Evolutionary conservation across 202 grass and related monocot species (phyloP), one percentile per base, ranked within the genome.

Genomic region (Brachypodium distachyon): DNA sequence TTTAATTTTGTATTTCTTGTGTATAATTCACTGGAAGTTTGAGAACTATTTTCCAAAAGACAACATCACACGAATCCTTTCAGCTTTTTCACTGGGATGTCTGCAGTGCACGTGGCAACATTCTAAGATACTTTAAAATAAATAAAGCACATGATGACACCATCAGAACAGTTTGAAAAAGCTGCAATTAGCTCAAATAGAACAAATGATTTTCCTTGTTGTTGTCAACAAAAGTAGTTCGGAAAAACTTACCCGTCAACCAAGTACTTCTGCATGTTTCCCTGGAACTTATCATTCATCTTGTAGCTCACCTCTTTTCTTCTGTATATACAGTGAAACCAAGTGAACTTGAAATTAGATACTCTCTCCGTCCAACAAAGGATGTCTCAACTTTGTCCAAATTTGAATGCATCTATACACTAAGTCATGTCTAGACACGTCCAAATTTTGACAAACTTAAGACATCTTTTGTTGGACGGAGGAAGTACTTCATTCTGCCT

Each of bases 271-370:
- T 94, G 94, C 86, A 94, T 90, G 69, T 97, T 97, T 31, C 31
- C 80, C 73, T 97, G 94, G 57, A 97, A 97, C 67, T 90, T 94
- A 26, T 75, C 46, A 73, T 92, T 94, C 87, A 97, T 94, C 82
- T 84, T 94, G 82, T 94, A 97, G 82, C 87, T 90, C 41, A 79
- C 74, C 31, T 92, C 88, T 64, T 87, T 94, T 73, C 88, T 87
- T 70, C 95, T 97, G 86, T 38, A 61, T 77, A 43, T 22, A 75
- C 19, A 73, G 17, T 6, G 41, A 73, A 86, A 69, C 27, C 18
- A 73, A 44, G 40, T 67, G 14, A 73, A 40, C 27, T 73, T 71
- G 11, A 44, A 61, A 78, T 49, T 44, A 44, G 5, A 26, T n/a
- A n/a, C n/a, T n/a, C n/a, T n/a, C n/a, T n/a, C n/a, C n/a, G n/a